Evolutionary conservation across 257 asterid species (phyloP).

Genomic region (Nicotiana attenuata): DNA sequence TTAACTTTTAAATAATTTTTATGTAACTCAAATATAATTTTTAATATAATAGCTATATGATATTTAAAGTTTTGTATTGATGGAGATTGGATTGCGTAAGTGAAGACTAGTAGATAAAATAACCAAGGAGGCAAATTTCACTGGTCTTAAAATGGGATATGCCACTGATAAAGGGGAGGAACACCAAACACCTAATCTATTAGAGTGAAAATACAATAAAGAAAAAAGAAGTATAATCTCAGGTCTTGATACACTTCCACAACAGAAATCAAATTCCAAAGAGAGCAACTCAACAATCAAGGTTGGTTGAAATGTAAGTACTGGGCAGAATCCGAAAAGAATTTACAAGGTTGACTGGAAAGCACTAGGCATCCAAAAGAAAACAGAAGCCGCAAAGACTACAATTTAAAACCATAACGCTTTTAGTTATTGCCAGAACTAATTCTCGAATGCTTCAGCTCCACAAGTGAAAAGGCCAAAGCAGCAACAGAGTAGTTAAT

Average conservation of each 20-base stretch:
- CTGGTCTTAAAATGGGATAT: background rate
- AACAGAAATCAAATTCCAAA: background rate
- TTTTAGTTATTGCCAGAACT: background rate
- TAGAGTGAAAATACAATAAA: background rate
- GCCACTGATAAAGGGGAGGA: background rate
- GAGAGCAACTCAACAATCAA: slow-evolving; percentile 26
- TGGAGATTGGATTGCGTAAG: no score
- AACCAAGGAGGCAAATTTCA: background rate
- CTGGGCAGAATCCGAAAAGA: background rate
- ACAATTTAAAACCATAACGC: background rate
- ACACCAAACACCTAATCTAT: background rate
- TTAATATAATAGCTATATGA: no score
- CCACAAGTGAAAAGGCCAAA: slow-evolving; percentile 2
- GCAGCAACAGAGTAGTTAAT: background rate
- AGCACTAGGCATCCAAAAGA: background rate
- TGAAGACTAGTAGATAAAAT: background rate
- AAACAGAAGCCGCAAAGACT: background rate
- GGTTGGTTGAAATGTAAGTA: slow-evolving; percentile 9
- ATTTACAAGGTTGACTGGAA: background rate
- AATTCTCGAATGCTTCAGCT: background rate
- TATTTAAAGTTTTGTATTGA: no score
- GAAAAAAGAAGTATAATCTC: background rate
- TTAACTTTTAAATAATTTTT: no score
- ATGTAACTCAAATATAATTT: no score
- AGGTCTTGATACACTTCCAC: background rate